Evolutionary conservation across 2,329 filamentous ascomycete species (phyloP).

Genomic region (Trichophyton schoenleinii): DNA sequence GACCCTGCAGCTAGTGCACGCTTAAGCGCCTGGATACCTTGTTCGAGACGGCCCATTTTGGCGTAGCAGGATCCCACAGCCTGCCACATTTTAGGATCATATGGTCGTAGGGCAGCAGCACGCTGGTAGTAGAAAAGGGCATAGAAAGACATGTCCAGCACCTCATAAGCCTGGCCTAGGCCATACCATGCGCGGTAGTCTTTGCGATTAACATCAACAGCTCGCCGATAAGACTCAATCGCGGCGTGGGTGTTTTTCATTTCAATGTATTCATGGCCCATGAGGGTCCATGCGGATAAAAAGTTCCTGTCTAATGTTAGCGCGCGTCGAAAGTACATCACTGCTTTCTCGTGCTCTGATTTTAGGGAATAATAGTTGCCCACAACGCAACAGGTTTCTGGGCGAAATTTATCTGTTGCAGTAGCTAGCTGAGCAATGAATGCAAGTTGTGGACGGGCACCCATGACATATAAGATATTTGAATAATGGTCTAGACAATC

Average conservation of each 20-base stretch:
- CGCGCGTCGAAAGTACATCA: constrained; percentile 92
- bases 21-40: constrained; percentile 91
- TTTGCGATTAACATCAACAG: constrained; percentile 88
- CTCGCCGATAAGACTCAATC: constrained; percentile 89
- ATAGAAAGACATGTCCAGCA: constrained; percentile 96
- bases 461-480: constrained; percentile 92
- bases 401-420: constrained; percentile 85
- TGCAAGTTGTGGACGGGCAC: constrained; percentile 72
- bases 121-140: constrained; percentile 97
- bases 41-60: constrained; percentile 73
- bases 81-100: constrained; percentile 98
- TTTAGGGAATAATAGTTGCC: constrained; percentile 95
- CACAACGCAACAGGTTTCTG: constrained; percentile 91
- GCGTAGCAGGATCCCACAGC: constrained; percentile 85
- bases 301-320: constrained; percentile 82
- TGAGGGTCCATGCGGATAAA: constrained; percentile 90
- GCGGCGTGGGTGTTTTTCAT: constrained; percentile 97
- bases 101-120: constrained; percentile 80
- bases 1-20: constrained; percentile 78
- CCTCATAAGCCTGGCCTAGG: constrained; percentile 89
- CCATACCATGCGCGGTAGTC: constrained; percentile 99
- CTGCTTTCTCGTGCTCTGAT: constrained; percentile 92
- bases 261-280: constrained; percentile 98
- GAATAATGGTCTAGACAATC: constrained; percentile 93
- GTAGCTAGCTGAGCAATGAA: constrained; percentile 87